These are phyloP conservation scores for Cyberlindnera maritima DNA, from an alignment of 805 yeast genomes.

Conservation along the genomic window DNA sequence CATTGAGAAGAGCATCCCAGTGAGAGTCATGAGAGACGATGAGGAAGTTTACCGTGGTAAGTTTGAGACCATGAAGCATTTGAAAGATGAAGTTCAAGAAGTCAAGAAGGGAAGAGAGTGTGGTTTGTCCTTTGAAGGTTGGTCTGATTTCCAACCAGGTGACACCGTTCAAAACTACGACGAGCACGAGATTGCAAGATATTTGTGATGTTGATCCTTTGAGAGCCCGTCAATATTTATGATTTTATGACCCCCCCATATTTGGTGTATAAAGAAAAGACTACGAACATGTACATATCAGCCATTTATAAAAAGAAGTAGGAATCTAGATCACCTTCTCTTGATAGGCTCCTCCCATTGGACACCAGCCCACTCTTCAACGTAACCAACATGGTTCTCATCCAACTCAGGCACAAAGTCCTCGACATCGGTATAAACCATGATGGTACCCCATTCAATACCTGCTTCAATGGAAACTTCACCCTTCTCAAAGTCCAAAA, in stretches of 20 bases:
- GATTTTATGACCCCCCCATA: constrained; percentile 3
- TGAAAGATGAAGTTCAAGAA: constrained; percentile 74
- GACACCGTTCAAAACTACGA: constrained; percentile 76
- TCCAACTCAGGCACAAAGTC: constrained; percentile 61
- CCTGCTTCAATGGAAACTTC: constrained; percentile 53
- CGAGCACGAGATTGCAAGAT: constrained; percentile 56
- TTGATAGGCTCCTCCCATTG: constrained; percentile 70
- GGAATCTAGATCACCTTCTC: background rate
- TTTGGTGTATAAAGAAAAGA: background rate
- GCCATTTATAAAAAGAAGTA: background rate
- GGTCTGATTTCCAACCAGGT: constrained; percentile 70
- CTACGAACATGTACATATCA: constrained; percentile 6
- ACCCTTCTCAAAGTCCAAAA: constrained; percentile 69
- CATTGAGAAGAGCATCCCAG: constrained; percentile 54
- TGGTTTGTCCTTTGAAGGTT: constrained; percentile 71
- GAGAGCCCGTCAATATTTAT: background rate
- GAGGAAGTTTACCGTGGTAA: constrained; percentile 54
- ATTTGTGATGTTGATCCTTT: constrained; percentile 27
- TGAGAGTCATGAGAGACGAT: constrained; percentile 54
- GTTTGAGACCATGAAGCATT: constrained; percentile 72
- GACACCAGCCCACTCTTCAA: constrained; percentile 77
- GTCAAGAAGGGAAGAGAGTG: constrained; percentile 88
- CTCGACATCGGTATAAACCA: constrained; percentile 72
- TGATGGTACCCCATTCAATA: constrained; percentile 97
- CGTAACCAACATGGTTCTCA: constrained; percentile 68